Percentiles rank a stretch among this genome's conserved stretches.
Evolutionary conservation across 2,329 filamentous ascomycete species (phyloP).

Genomic region (Sarocladium oryzae): DNA sequence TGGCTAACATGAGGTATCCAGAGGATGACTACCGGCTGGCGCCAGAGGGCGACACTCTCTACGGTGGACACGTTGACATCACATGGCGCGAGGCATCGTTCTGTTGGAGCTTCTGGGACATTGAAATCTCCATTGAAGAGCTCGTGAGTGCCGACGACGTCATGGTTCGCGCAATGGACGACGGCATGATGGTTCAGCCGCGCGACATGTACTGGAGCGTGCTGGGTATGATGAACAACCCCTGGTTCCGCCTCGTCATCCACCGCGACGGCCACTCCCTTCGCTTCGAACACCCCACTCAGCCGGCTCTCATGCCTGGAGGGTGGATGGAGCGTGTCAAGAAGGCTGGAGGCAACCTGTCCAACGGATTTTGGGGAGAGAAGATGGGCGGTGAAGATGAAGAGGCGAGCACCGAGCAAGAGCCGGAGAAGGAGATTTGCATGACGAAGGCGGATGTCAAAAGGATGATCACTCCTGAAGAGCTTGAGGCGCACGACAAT

Average conservation of each 20-base stretch:
- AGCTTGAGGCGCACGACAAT: slow-evolving; percentile 61
- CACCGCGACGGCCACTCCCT: slow-evolving; percentile 55
- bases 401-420: slow-evolving; percentile 34
- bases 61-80: slow-evolving; percentile 73
- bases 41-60: slow-evolving; percentile 56
- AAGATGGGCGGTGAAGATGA: slow-evolving; percentile 45
- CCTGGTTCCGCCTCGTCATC: slow-evolving; percentile 81
- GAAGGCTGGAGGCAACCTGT: slow-evolving; percentile 70
- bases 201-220: slow-evolving; percentile 96
- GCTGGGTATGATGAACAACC: slow-evolving; percentile 96
- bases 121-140: slow-evolving; percentile 58
- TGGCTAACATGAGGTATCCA: slow-evolving; percentile 73
- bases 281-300: slow-evolving; percentile 83
- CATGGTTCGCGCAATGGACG: slow-evolving; percentile 82
- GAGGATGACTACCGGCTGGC: slow-evolving; percentile 73
- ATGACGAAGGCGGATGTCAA: slow-evolving; percentile 68
- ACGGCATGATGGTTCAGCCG: slow-evolving; percentile 32
- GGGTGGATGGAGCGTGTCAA: slow-evolving; percentile 95
- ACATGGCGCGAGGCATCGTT: slow-evolving; percentile 75
- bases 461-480: slow-evolving; percentile 59
- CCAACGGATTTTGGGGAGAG: slow-evolving; percentile 83
- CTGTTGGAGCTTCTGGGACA: slow-evolving; percentile 89
- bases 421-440: slow-evolving; percentile 58
- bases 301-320: slow-evolving; percentile 67
- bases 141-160: slow-evolving; percentile 63